phyloP scores from a whole-genome alignment of 768 basidiomycete genomes.

The Tricholoma bakamatsutake region DNA sequence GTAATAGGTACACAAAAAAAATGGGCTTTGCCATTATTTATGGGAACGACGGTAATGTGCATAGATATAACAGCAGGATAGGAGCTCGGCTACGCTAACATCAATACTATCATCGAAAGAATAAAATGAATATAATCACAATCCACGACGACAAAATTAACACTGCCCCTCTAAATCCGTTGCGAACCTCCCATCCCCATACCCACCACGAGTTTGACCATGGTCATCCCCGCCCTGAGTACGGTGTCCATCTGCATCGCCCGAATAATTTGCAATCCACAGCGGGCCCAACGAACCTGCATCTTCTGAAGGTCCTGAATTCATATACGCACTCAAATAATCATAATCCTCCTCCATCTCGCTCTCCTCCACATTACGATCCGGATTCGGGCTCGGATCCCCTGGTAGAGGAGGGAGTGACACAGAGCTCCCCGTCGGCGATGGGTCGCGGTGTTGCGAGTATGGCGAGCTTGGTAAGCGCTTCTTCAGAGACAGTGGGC shows the following conservation, averaged over 20 bases:
- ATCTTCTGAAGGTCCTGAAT: slow-evolving; percentile 10
- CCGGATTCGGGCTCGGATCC: slow-evolving; percentile 10
- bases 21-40: no score
- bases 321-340: slow-evolving; percentile 52
- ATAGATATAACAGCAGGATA: no score
- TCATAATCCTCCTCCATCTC: slow-evolving; percentile 43
- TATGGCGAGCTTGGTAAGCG: slow-evolving; percentile 43
- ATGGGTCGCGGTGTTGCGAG: slow-evolving; percentile 13
- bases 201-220: slow-evolving; percentile 3
- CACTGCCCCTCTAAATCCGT: slow-evolving; percentile 36
- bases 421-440: slow-evolving; percentile 9
- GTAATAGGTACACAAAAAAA: no score
- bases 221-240: background rate
- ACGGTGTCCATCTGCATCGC: background rate
- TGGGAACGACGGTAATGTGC: no score
- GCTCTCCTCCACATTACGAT: background rate
- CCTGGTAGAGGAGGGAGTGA: slow-evolving; percentile 8
- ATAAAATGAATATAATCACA: no score
- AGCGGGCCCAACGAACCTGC: slow-evolving; percentile 7
- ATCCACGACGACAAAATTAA: background rate
- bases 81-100: no score
- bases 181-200: slow-evolving; percentile 39
- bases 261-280: slow-evolving; percentile 3
- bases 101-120: no score
- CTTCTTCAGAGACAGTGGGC: slow-evolving; percentile 44